Evolutionary conservation across 2,329 filamentous ascomycete genomes (phyloP).

Genomic region (Colletotrichum ledebouriae): DNA sequence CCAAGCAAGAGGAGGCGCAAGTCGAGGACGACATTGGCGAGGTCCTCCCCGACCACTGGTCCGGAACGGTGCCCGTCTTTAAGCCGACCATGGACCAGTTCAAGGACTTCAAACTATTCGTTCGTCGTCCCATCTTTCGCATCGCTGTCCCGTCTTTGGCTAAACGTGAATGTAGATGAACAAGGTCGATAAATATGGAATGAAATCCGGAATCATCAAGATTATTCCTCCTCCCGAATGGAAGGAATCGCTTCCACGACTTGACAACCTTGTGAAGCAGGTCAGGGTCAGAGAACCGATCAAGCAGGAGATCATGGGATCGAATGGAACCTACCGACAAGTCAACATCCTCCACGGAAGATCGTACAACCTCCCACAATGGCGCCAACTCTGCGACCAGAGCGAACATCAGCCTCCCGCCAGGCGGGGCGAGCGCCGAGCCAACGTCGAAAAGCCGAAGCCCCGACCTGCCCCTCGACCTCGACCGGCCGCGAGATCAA

Average conservation of each 20-base stretch:
- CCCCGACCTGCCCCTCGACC: slow-evolving; percentile 54
- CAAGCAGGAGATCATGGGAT: slow-evolving; percentile 97
- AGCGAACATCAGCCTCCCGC: slow-evolving; percentile 96
- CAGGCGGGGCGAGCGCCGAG: slow-evolving; percentile 83
- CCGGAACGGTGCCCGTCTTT: slow-evolving; percentile 92
- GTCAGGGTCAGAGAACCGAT: slow-evolving; percentile 97
- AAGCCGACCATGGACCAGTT: slow-evolving; percentile 97
- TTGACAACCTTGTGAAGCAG: slow-evolving; percentile 89
- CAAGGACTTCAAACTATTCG: slow-evolving; percentile 90
- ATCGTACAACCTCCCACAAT: slow-evolving; percentile 96
- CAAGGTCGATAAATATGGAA: slow-evolving; percentile 92
- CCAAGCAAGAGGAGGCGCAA: slow-evolving; percentile 44
- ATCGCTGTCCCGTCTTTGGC: slow-evolving; percentile 39
- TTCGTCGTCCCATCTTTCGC: slow-evolving; percentile 59
- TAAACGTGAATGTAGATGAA: slow-evolving; percentile 68
- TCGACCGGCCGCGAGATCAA: slow-evolving; percentile 42
- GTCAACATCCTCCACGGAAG: slow-evolving; percentile 97
- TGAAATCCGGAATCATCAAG: slow-evolving; percentile 98
- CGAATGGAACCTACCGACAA: slow-evolving; percentile 94
- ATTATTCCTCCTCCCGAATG: slow-evolving; percentile 94
- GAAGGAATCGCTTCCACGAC: slow-evolving; percentile 82
- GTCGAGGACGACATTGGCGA: slow-evolving; percentile 75
- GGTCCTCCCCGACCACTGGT: slow-evolving; percentile 88
- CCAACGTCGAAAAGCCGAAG: slow-evolving; percentile 68
- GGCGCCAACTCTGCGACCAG: slow-evolving; percentile 93